Evolutionary conservation across 1,284 basidiomycete species (phyloP), one percentile per base, ranked within the genome.

Genomic region (Agroathelia rolfsii): DNA sequence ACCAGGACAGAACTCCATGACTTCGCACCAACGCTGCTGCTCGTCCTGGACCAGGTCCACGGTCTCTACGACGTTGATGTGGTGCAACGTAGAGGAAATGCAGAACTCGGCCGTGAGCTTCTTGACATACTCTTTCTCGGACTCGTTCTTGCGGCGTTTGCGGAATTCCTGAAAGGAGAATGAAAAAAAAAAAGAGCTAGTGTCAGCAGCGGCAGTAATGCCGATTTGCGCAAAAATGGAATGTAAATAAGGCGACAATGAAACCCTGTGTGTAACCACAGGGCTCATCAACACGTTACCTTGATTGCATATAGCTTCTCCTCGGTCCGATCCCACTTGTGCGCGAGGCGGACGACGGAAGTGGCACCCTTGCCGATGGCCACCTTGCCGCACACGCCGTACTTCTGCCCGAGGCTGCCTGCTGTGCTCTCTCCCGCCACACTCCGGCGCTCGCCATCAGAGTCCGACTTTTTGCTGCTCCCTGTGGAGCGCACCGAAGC

Each of bases 271-370:
- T 19, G 18, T 13, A 16, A 17, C 9, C 17, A 27, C 28, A 28
- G 34, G 13, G 29, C 10, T n/a, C 24, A 21, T 22, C 18, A 2
- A 14, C 19, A 56, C 72, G 36, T n/a, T 37, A 89, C 88, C 75
- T 98, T 98, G 55, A 98, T 87, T 24, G 94, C 94, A 50, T 97
- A 98, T n/a, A 98, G 69, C 64, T 94, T 95, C 61, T 98, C 95
- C 50, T 94, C 92, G 19, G 70, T 77, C 40, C 93, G 71, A 58
- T 98, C 94, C 93, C 94, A 97, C 63, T 97, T 97, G 65, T 98
- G 94, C 22, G 93, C 95, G 3, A 98, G 72, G 26, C 89, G 71
- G 24, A 98, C 95, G 35, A 97, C 90, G 21, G 88, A 92, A 4
- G 94, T 98, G 8, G 94, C 95, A 22, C 94, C 94, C 58, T 94